Base-by-base conservation (phyloP, 345 rosid genomes). In the Eucalyptus decipiens region DNA sequence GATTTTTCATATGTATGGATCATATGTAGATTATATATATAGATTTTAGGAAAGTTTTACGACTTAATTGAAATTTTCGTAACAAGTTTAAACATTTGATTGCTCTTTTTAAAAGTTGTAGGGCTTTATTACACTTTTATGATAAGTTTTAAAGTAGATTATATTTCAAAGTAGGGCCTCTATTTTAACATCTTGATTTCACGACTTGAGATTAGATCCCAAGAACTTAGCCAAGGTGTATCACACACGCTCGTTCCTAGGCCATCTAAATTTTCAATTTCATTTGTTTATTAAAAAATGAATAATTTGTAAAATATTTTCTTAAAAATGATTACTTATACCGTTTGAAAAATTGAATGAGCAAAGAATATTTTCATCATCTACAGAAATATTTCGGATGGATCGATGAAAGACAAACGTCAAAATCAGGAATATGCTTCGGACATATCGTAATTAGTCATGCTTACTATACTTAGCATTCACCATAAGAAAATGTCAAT, bases 271-370 rank as follows among this genome's bases (percentile, higher is more conserved):
- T 13, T 60, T 28, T 60, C 28, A 11, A 11, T 24, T 56, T 30
- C 16, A 7, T 28, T 28, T 24, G 1, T 58, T 24, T 58, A 1
- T 9, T 0, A 11, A 11, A 11, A 60, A 3, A 60, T 12, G 1
- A 60, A 28, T 28, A 6, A 28, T 6, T 13, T 13, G 13, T 1
- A 60, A 60, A 28, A 60, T 2, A 13, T 10, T 56, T 56, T 8
- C 2, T 2, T 12, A 12, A 60, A 28, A 28, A 60, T 60, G 15
- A 60, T 58, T 13, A 28, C 4, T 28, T 60, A 60, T 5, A 28
- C 7, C 1, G 3, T 7, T 26, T 58, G 2, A 4, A 58, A 24
- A 5, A 24, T 24, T 58, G 13, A 58, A 58, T 58, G 5, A 54
- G 13, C 23, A 9, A 10, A 10, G 1, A 24, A 23, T 24, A 58